Conservation (phyloP, 164 flowering plant genomes). For the Umbilicus rupestris region DNA sequence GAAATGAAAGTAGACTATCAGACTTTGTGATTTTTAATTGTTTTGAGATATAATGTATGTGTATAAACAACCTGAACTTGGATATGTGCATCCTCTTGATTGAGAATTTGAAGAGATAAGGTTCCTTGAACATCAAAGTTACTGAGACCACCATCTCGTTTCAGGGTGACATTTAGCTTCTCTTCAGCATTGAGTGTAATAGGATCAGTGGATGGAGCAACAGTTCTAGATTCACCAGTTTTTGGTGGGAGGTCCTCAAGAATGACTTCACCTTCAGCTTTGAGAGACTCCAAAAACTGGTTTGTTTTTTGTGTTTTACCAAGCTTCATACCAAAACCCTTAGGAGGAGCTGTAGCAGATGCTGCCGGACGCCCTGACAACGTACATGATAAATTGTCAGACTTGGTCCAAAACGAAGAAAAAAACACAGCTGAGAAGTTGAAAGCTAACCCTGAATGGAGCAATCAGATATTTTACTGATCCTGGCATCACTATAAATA, state of each 20-base stretch:
- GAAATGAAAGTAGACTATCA: background rate
- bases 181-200: slow-evolving; percentile 80
- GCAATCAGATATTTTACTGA: background rate
- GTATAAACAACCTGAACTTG: slow-evolving; percentile 87
- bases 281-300: slow-evolving; percentile 87
- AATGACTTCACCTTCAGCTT: slow-evolving; percentile 97
- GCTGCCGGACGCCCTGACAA: slow-evolving; percentile 71
- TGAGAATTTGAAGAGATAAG: slow-evolving; percentile 79
- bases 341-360: slow-evolving; percentile 87
- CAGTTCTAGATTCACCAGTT: slow-evolving; percentile 41
- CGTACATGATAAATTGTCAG: slow-evolving; percentile 4
- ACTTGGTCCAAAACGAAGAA: no score
- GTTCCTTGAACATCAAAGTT: slow-evolving; percentile 96
- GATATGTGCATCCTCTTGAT: slow-evolving; percentile 78
- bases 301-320: slow-evolving; percentile 79
- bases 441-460: background rate
- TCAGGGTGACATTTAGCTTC: slow-evolving; percentile 71
- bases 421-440: no score
- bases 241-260: slow-evolving; percentile 77
- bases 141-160: slow-evolving; percentile 86
- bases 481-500: background rate
- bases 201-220: slow-evolving; percentile 75
- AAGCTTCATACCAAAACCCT: slow-evolving; percentile 94
- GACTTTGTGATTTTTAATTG: background rate
- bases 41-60: background rate